Base-by-base conservation (phyloP, 139 green algal genomes). In the Monoraphidium neglectum region DNA sequence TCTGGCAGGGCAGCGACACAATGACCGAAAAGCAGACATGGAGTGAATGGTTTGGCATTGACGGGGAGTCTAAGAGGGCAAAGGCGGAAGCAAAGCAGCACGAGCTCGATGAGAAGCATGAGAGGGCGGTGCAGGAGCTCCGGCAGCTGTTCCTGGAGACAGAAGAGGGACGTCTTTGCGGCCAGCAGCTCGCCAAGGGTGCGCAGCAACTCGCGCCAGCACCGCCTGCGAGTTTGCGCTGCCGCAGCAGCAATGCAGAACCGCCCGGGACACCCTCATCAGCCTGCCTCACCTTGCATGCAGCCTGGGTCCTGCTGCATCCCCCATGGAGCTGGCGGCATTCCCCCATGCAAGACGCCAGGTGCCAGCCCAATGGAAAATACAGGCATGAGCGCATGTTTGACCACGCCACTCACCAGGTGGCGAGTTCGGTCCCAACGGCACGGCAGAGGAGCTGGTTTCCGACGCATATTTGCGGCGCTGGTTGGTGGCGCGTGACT, bases 401-500 rank as follows among this genome's bases (percentile, higher is more conserved):
- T 60, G 51, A 28, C 51, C 51, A 60, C 18, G 51, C 18, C 21
- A 60, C n/a, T 13, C 57, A 10, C 10, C 26, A 65, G 57, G 10
- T 10, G 65, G 37, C n/a, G n/a, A 46, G 69, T 60, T 59, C 15
- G 60, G 72, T 5, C 57, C 53, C 28, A 30, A 70, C 4, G 32
- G 21, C 28, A n/a, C 16, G 0, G 4, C 24, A 33, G 59, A 59
- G 21, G 28, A 78, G n/a, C 30, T 64, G 21, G 61, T 59, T 15
- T 57, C 57, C 4, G 60, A 78, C 35, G 35, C 49, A 8, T 67
- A 74, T 63, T 35, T 79, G 38, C 38, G 62, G 4, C 38, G 40
- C 10, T 79, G 74, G 74, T 47, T 79, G 49, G 51, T 47, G 40
- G 74, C 74, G 2, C 46, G 74, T 2, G 64, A 79, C 12, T 79